Base-by-base conservation (phyloP, 1,284 basidiomycete genomes). In the Trametes hirsuta region DNA sequence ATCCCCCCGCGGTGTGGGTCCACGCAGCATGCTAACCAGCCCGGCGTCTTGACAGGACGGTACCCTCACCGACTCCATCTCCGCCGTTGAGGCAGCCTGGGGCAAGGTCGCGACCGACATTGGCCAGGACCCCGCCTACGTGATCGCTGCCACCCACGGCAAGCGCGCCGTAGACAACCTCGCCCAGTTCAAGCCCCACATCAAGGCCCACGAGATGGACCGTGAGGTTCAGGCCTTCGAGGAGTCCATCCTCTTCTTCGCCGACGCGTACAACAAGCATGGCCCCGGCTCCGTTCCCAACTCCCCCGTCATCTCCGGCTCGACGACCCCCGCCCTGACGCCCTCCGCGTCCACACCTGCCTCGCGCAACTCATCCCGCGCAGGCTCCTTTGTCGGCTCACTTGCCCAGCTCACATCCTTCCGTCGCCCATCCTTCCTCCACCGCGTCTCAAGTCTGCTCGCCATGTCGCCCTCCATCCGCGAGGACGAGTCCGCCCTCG, bases 31-130 rank as follows among this genome's bases (percentile, higher is more conserved):
- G 46, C 51, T 61, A 53, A 63, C 59, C 66, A 37, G 66, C 42
- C 55, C 36, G 62, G 47, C 62, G 55, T 47, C 55, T 50, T 56
- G 21, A 54, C 65, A 88, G 86, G 86, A 88, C 69, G 87, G 87
- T 45, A 90, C 88, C 11, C 77, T 91, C 56, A 90, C 89, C 53
- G 87, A 91, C 71, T 90, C 87, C 30, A 91, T 91, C 69, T 77
- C 85, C 24, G 90, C 90, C 9, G 88, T 91, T 64, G 90, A 92
- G 72, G 87, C 88, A 6, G 90, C 90, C 6, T 92, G 90, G 90
- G 84, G 83, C 37, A 87, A 86, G 66, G 88, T 92, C 51, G 90
- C 90, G 2, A 77, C 77, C 45, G 87, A 90, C 71, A 82, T 90
- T 47, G 86, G 85, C 53, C 82, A 85, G 72, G 85, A 89, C 72